Evolutionary conservation across 768 basidiomycete species (phyloP).

Genomic region (Podaxis sp.): DNA sequence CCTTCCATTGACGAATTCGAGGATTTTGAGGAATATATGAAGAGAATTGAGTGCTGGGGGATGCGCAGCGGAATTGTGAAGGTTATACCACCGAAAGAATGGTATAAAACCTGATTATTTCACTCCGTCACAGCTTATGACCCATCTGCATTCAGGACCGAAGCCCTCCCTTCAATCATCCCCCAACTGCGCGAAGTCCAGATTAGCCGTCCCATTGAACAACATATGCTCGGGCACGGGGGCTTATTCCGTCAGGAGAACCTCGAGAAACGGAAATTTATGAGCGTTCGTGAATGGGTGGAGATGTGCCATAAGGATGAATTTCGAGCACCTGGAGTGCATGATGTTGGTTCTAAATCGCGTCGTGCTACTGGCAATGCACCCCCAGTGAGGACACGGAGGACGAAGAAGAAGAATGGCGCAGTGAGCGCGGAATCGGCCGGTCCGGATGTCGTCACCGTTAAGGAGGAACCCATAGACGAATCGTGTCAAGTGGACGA

Average conservation of each 20-base stretch:
- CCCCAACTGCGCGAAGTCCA: slow-evolving; percentile 70
- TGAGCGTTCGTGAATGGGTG: slow-evolving; percentile 87
- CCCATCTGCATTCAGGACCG: slow-evolving; percentile 42
- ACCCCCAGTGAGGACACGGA: slow-evolving; percentile 29
- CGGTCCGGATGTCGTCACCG: slow-evolving; percentile 35
- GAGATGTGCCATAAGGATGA: slow-evolving; percentile 73
- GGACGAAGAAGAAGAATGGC: slow-evolving; percentile 39
- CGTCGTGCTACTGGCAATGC: slow-evolving; percentile 27
- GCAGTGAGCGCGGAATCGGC: slow-evolving; percentile 33
- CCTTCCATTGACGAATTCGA: slow-evolving; percentile 89
- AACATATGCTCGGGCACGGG: slow-evolving; percentile 81
- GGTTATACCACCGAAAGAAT: slow-evolving; percentile 92
- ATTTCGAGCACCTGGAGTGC: slow-evolving; percentile 66
- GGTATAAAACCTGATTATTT: slow-evolving; percentile 47
- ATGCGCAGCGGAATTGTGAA: slow-evolving; percentile 90
- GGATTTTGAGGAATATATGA: slow-evolving; percentile 91
- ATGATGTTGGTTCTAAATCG: slow-evolving; percentile 57
- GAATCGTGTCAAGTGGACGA: slow-evolving; percentile 24
- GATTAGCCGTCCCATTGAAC: slow-evolving; percentile 89
- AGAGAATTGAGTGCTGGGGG: slow-evolving; percentile 86
- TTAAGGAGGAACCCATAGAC: slow-evolving; percentile 49
- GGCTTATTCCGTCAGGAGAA: slow-evolving; percentile 91
- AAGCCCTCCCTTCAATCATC: slow-evolving; percentile 65
- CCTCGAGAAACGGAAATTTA: slow-evolving; percentile 77
- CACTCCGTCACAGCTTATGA: slow-evolving; percentile 21